Evolutionary conservation across 176 grass and related monocot species (phyloP), one percentile per base, ranked within the genome.

Genomic region (Poa pratensis): DNA sequence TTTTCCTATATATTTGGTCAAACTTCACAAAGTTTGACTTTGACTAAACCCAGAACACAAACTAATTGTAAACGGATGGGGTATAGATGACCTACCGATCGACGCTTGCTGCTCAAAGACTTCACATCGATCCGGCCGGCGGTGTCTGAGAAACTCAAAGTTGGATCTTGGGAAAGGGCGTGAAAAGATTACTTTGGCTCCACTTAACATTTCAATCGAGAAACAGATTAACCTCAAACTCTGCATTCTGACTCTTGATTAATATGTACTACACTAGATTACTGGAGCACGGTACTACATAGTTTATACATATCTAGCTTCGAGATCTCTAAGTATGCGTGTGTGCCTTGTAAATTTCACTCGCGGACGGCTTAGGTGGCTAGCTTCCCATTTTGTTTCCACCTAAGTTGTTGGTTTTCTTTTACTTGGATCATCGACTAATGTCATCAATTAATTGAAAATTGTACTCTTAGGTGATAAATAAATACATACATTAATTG

Each of bases 331-430:
- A 7, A 7, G 20, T 71, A 74, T 50, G 23, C 15, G 71, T 50
- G 42, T 48, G 22, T 73, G 14, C 43, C 71, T 74, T 74, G 45
- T 48, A 74, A 50, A 74, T 50, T 65, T 65, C 64, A 68, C 64
- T 68, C 14, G 14, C 23, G 70, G 14, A 22, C 23, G 70, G 14
- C 23, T 49, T 73, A 26, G 6, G 28, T 35, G 63, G 28, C 40
- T 42, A 42, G 7, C 63, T 49, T 49, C 42, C 10, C 40, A 9
- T 26, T 72, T 26, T 48, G n/a, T 73, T 72, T 46, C 42, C n/a
- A 49, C 68, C 39, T 3, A 1, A n/a, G 61, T 64, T n/a, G 8
- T 71, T 71, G 37, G 19, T 45, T 71, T 40, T 69, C 8, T n/a
- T n/a, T 22, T 17, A 66, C 63, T 66, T 68, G 64, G 35, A 69